Conservation (phyloP, 768 basidiomycete genomes). For the Rhizopogon vesiculosus region DNA sequence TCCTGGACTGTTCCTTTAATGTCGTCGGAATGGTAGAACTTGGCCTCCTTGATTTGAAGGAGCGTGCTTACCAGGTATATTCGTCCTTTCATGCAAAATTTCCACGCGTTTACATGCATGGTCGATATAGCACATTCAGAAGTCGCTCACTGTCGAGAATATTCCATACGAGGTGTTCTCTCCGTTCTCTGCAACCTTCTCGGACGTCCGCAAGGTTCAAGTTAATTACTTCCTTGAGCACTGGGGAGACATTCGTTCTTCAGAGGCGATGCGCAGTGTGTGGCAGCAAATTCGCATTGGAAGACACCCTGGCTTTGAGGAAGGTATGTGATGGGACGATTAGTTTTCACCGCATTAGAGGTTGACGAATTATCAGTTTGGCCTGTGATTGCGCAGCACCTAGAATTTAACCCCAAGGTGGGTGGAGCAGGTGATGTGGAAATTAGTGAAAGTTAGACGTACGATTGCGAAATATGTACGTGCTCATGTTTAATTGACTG, state of each 20-base stretch:
- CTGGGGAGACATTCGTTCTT: conserved; percentile 80
- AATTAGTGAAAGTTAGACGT: conserved; percentile 11
- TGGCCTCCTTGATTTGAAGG: conserved; percentile 66
- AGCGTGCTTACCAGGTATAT: conserved; percentile 56
- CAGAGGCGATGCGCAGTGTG: conserved; percentile 76
- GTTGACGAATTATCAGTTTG: conserved; percentile 43
- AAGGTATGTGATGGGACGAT: conserved; percentile 42
- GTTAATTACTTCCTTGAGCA: conserved; percentile 75
- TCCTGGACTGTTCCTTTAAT: neutral
- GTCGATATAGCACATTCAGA: conserved; percentile 59
- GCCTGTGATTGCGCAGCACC: conserved; percentile 59
- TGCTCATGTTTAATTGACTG: neutral
- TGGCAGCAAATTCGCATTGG: conserved; percentile 85
- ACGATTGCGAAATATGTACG: neutral
- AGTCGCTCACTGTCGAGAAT: conserved; percentile 71
- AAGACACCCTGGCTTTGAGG: conserved; percentile 83
- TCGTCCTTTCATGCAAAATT: neutral
- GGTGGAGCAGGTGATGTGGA: conserved; percentile 18
- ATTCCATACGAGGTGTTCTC: conserved; percentile 86
- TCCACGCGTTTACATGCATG: neutral
- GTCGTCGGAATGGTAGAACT: conserved; percentile 43
- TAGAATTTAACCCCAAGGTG: conserved; percentile 51
- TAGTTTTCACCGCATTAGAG: neutral
- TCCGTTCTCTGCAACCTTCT: conserved; percentile 77
- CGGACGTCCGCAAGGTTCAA: conserved; percentile 78